Conservation (phyloP, 2,329 filamentous ascomycete species). For the Fusarium sp. region DNA sequence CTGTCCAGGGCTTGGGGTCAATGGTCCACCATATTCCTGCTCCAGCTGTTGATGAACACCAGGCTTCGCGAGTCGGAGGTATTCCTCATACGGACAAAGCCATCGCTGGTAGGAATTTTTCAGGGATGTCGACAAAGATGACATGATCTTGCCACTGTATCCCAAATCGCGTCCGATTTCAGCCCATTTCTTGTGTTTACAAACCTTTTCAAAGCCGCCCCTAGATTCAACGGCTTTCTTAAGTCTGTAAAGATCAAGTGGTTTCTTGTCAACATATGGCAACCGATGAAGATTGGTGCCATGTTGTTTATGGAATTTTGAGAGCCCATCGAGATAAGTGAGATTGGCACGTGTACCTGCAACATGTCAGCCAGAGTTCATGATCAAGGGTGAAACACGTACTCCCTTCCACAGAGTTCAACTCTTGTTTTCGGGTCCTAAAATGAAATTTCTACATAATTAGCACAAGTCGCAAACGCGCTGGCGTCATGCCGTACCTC, state of each 20-base stretch:
- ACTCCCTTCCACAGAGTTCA: slow-evolving; percentile 99
- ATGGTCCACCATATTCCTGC: slow-evolving; percentile 89
- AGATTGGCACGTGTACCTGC: slow-evolving; percentile 92
- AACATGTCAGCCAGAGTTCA: slow-evolving; percentile 49
- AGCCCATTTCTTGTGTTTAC: slow-evolving; percentile 98
- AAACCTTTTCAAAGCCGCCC: slow-evolving; percentile 95
- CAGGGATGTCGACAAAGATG: slow-evolving; percentile 93
- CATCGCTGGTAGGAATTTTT: slow-evolving; percentile 99
- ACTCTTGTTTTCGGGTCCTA: slow-evolving; percentile 91
- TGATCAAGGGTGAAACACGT: slow-evolving; percentile 53
- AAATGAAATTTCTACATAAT: slow-evolving; percentile 88
- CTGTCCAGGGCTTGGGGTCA: slow-evolving; percentile 78
- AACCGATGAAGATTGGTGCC: slow-evolving; percentile 93
- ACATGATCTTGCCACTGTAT: slow-evolving; percentile 99
- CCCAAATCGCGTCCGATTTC: slow-evolving; percentile 96
- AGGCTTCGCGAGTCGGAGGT: slow-evolving; percentile 88
- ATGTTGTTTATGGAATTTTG: slow-evolving; percentile 97
- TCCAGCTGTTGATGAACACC: slow-evolving; percentile 97
- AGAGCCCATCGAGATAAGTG: slow-evolving; percentile 93
- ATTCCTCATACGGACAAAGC: slow-evolving; percentile 97
- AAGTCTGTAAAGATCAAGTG: slow-evolving; percentile 91
- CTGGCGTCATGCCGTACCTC: slow-evolving; percentile 69
- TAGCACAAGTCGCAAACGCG: slow-evolving; percentile 22
- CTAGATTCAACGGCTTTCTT: slow-evolving; percentile 97
- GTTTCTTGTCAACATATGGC: slow-evolving; percentile 97